A percentile compares a stretch with the other conserved stretches of the same genome.
phyloP scores from a whole-genome alignment of 768 basidiomycete species.

The Lactarius sp. region DNA sequence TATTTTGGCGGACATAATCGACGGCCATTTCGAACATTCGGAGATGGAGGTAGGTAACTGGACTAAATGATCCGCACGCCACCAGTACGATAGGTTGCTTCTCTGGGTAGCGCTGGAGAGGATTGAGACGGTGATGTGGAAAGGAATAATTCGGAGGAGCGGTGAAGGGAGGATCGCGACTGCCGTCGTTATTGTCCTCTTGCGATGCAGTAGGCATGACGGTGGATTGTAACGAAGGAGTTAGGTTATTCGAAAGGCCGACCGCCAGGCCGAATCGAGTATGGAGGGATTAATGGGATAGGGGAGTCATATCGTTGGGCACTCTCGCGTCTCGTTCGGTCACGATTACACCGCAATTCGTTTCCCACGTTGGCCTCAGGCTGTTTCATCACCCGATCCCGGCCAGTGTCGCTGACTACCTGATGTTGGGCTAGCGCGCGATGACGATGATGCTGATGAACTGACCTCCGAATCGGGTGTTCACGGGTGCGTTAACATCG shows the following conservation, averaged over 20 bases:
- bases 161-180: slow-evolving; percentile 40
- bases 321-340: too few relatives aligned
- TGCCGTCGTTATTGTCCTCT: background rate
- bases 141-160: slow-evolving; percentile 65
- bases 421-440: too few relatives aligned
- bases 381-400: background rate
- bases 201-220: slow-evolving; percentile 9
- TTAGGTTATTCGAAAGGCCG: background rate
- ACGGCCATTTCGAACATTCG: slow-evolving; percentile 99
- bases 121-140: slow-evolving; percentile 57
- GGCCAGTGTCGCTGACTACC: background rate
- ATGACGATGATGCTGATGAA: too few relatives aligned
- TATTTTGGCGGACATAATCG: slow-evolving; percentile 90
- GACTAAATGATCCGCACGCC: slow-evolving; percentile 97
- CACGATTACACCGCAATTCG: background rate
- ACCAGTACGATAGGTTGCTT: slow-evolving; percentile 91
- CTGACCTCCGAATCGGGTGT: too few relatives aligned
- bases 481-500: too few relatives aligned
- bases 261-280: background rate
- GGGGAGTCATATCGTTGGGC: background rate
- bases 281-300: background rate
- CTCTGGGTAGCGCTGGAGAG: slow-evolving; percentile 50
- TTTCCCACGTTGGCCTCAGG: background rate
- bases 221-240: slow-evolving; percentile 4
- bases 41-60: slow-evolving; percentile 94